phyloP scores from a whole-genome alignment of 305 asterid species.

The Solanum hybrid region DNA sequence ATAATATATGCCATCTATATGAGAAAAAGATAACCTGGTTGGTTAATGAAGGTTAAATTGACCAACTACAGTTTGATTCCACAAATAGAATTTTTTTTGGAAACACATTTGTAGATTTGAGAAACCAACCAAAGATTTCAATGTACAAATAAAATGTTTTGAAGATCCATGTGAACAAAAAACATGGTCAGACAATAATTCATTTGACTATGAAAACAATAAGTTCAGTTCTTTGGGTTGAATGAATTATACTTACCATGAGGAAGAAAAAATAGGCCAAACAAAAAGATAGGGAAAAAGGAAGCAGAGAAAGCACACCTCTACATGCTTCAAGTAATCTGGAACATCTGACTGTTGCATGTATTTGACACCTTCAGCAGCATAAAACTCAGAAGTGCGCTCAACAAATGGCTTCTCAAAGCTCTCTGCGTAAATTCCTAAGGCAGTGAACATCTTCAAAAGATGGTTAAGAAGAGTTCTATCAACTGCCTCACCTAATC shows the following conservation, averaged over 20 bases:
- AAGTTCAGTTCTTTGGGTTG: not conserved
- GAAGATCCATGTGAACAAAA: not conserved
- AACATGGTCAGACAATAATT: not conserved
- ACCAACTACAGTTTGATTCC: not conserved
- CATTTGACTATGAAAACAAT: not conserved
- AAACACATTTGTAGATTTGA: not conserved
- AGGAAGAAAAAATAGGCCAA: not conserved
- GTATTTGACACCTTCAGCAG: conserved; percentile 89
- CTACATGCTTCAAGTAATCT: conserved; percentile 85
- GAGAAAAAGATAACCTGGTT: not conserved
- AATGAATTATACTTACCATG: not conserved
- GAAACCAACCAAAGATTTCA: not conserved
- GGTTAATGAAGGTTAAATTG: not conserved
- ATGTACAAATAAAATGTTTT: not conserved
- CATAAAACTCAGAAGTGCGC: conserved; percentile 90
- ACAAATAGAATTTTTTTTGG: not conserved
- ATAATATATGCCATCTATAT: not conserved
- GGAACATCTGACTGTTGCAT: conserved; percentile 97
- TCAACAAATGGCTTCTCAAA: conserved; percentile 97
- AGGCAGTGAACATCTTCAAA: conserved; percentile 94
- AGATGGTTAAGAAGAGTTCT: conserved; percentile 95
- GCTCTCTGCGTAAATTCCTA: conserved; percentile 89
- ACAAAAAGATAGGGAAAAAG: not conserved
- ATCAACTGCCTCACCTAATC: conserved; percentile 83
- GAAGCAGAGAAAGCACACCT: conserved; percentile 41